Evolutionary conservation across 768 basidiomycete genomes (phyloP).

Genomic region (Pulveroboletus sp.): DNA sequence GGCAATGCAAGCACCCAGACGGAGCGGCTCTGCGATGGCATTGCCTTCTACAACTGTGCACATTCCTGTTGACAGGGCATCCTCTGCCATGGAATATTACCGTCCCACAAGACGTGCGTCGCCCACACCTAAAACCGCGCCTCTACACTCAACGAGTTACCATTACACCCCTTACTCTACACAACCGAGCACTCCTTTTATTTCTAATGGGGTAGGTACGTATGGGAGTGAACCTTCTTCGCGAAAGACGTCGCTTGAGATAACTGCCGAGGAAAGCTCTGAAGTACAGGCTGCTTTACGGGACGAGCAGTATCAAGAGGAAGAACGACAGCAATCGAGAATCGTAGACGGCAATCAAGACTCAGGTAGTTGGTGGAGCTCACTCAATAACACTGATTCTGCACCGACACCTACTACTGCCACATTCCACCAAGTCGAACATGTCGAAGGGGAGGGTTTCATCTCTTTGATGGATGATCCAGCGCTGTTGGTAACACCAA

Average conservation of each 20-base stretch:
- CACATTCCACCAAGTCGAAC: constrained; percentile 58
- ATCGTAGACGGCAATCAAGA: constrained; percentile 33
- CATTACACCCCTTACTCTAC: constrained; percentile 29
- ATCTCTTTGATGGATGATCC: constrained; percentile 79
- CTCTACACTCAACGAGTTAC: constrained; percentile 41
- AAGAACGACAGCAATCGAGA: constrained; percentile 2
- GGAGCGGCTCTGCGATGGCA: constrained; percentile 72
- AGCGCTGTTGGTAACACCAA: constrained; percentile 40
- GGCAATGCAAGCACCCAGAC: constrained; percentile 44
- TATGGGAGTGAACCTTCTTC: constrained; percentile 32
- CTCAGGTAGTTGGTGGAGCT: constrained; percentile 62
- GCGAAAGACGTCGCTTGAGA: constrained; percentile 30
- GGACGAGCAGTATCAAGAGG: constrained; percentile 8
- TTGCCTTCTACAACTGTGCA: constrained; percentile 46
- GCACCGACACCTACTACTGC: constrained; percentile 66
- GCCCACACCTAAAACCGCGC: constrained; percentile 52
- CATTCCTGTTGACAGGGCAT: constrained; percentile 62
- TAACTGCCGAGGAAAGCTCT: constrained; percentile 26
- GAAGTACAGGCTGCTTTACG: constrained; percentile 6
- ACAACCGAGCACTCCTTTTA: constrained; percentile 20
- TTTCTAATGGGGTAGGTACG: constrained; percentile 39
- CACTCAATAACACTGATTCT: constrained; percentile 38
- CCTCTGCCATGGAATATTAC: constrained; percentile 75
- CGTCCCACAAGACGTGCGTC: constrained; percentile 49
- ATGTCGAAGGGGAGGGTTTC: constrained; percentile 56